Base-by-base conservation (phyloP, 2,329 filamentous ascomycete genomes). In the Zymoseptoria pseudotritici region DNA sequence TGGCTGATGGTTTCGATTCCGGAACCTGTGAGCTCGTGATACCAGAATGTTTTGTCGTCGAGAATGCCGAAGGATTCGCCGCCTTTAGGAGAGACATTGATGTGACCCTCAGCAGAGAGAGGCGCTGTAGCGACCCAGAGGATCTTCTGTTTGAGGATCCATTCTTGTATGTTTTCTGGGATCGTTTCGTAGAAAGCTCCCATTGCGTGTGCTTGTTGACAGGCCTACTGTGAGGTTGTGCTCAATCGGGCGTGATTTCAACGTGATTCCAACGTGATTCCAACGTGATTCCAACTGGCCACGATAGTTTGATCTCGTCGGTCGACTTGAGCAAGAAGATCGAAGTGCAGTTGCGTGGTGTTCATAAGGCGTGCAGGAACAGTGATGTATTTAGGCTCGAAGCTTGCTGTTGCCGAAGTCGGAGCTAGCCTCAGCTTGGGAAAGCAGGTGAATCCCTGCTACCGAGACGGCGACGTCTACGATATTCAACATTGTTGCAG, bases 51-150 rank as follows among this genome's bases (percentile, higher is more conserved):
- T 4, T 68, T 71, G 6, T 73, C 66, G 31, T 73, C 70, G 3
- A 75, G 53, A 22, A 79, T 70, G 26, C 77, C 76, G 59, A 78
- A 77, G 61, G 74, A 75, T 29, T 72, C 55, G 5, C 76, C 76
- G 58, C 77, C 77, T 65, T 79, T 79, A 2, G 77, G 77, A 0
- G 75, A 77, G 62, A 78, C 71, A 62, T 79, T 79, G 63, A 79
- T 75, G 65, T 79, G 76, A 21, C 76, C 77, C 3, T 64, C 42
- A 21, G 62, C 64, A 3, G 74, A 72, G 5, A 79, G 72, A 0
- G 77, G 77, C 0, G 77, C 75, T 0, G 75, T 75, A 51, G 72
- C 75, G 29, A 79, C 76, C 68, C 72, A 77, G 53, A 79, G 71
- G 69, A 78, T 72, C 51, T 77, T 73, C 55, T 79, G 77, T n/a